Evolutionary conservation across 2,329 filamentous ascomycete genomes (phyloP), one percentile per base, ranked within the genome.

Genomic region (Botryotinia narcissicola): DNA sequence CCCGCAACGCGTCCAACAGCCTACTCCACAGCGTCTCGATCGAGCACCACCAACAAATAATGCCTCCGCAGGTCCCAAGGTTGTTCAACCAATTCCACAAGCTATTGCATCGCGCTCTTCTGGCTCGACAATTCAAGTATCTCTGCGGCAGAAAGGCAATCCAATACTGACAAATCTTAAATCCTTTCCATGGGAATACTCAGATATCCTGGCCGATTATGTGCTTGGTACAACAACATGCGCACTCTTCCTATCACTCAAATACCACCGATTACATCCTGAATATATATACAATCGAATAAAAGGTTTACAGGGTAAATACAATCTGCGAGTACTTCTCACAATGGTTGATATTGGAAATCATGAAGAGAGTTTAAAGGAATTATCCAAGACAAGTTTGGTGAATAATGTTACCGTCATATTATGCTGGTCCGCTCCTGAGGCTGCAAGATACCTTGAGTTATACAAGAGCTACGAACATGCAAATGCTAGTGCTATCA

Each of bases 271-370:
- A 42, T 87, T 99, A 70, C 96, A 99, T 81, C 96, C 96, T 0
- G 96, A 99, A 83, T 99, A 99, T 85, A 94, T 99, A 79, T 98
- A 98, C 84, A 94, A 92, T 37, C 92, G 96, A 73, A 97, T 99
- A 78, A 91, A 92, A 70, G 90, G 91, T 67, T 86, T 99, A 7
- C 93, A 93, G 70, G 93, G 93, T 69, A 93, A 93, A 83, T 98
- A 97, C 84, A 92, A 91, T 77, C 87, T 99, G 32, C 93, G 96
- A 66, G 87, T 99, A 70, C 84, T 99, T 42, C 87, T 99, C 67
- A 91, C 92, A 32, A 94, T 98, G 89, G 95, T 98, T 40, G 96
- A 99, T 82, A 97, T 99, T 70, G 90, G 92, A 37, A 97, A 97
- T 80, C 96, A 98, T 79, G 94, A 98, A 82, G 94, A 97, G 73